phyloP scores from a whole-genome alignment of 495 filamentous ascomycete genomes.

The Astrothelium subdiscretum region DNA sequence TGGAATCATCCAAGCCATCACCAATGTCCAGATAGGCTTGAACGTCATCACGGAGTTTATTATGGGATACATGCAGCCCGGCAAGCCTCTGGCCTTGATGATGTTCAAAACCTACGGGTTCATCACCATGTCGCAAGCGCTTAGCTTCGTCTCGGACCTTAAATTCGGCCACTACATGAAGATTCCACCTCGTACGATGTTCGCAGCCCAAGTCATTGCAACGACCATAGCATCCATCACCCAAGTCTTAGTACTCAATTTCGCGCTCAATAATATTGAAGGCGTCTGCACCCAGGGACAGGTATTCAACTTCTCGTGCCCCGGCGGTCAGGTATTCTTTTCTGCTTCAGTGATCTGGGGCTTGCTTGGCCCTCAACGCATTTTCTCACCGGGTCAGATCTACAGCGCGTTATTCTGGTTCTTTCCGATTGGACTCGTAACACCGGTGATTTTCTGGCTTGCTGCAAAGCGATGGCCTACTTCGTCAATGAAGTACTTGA shows the following conservation, averaged over 20 bases:
- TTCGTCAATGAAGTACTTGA: conserved; percentile 42
- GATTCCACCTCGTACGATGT: conserved; percentile 71
- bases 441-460: conserved; percentile 59
- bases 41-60: conserved; percentile 44
- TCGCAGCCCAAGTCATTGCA: conserved; percentile 68
- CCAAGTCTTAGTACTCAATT: conserved; percentile 74
- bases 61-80: conserved; percentile 65
- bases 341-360: conserved; percentile 86
- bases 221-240: conserved; percentile 68
- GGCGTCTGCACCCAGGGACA: conserved; percentile 66
- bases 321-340: conserved; percentile 79
- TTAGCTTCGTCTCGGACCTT: conserved; percentile 80
- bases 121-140: conserved; percentile 60
- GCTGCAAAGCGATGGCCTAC: conserved; percentile 42
- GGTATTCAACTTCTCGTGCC: conserved; percentile 81
- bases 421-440: conserved; percentile 62
- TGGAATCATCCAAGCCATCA: conserved; percentile 58
- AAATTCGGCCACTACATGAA: conserved; percentile 94
- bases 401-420: conserved; percentile 65
- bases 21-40: conserved; percentile 24
- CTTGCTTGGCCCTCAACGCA: conserved; percentile 63
- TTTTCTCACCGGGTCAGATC: conserved; percentile 62
- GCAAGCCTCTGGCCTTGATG: conserved; percentile 75
- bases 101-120: conserved; percentile 76
- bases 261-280: conserved; percentile 72